Conservation (phyloP, 129 eudicot species). For the Pseudognaphalium luteoalbum region DNA sequence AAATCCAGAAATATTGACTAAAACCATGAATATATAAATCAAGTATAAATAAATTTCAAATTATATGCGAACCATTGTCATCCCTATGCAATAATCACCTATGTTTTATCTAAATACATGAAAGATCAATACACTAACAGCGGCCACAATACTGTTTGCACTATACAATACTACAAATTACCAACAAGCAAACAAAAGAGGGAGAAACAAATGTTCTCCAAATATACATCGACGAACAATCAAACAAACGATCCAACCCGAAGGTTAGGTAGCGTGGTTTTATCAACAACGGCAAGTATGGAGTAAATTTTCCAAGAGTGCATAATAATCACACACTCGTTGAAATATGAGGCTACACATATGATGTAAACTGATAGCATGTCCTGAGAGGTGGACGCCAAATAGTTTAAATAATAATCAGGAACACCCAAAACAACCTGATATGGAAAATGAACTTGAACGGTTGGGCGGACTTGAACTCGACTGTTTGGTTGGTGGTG, state of each 20-base stretch:
- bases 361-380: constrained; percentile 11
- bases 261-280: not conserved
- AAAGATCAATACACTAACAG: constrained; percentile 4
- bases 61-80: not conserved
- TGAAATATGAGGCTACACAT: not conserved
- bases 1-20: not conserved
- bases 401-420: constrained; percentile 23
- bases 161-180: constrained; percentile 15
- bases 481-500: constrained; percentile 30
- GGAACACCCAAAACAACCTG: constrained; percentile 80
- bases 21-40: not conserved
- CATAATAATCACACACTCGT: not conserved
- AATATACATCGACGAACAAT: not conserved
- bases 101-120: constrained; percentile 7
- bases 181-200: constrained; percentile 2
- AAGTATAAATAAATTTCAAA: not conserved
- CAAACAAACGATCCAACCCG: constrained; percentile 5
- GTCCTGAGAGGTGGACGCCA: not conserved
- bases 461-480: constrained; percentile 20
- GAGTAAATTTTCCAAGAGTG: not conserved
- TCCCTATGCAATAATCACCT: not conserved
- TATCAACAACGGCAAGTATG: not conserved
- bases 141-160: not conserved
- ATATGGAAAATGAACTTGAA: constrained; percentile 47
- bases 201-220: not conserved